A percentile compares a stretch with the other conserved stretches of the same genome.
phyloP scores from a whole-genome alignment of 2,329 filamentous ascomycete species.

The Colletotrichum abscissum region DNA sequence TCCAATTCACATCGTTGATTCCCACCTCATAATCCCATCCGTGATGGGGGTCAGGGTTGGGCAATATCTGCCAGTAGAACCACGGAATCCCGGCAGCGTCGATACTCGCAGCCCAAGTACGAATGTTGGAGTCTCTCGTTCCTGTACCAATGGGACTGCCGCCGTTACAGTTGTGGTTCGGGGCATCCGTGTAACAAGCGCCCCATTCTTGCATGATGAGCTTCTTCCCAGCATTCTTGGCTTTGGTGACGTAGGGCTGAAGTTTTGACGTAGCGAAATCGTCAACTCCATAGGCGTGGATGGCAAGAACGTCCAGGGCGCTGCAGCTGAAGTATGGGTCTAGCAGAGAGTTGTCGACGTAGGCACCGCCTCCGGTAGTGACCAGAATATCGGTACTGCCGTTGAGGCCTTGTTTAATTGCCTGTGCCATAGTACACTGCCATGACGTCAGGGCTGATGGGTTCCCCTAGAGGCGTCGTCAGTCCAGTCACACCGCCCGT shows the following conservation, averaged over 20 bases:
- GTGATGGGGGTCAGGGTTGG: constrained; percentile 44
- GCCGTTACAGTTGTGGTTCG: constrained; percentile 42
- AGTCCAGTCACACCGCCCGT: not conserved
- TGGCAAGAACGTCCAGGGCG: constrained; percentile 35
- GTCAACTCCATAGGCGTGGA: constrained; percentile 42
- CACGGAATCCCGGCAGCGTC: constrained; percentile 44
- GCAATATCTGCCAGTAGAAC: constrained; percentile 49
- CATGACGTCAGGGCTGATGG: constrained; percentile 33
- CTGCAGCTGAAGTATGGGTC: constrained; percentile 33
- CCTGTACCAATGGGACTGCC: constrained; percentile 22
- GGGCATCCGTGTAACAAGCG: constrained; percentile 42
- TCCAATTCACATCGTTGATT: constrained; percentile 23
- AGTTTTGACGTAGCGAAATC: constrained; percentile 27
- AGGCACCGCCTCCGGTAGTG: constrained; percentile 37
- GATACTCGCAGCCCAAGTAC: constrained; percentile 42
- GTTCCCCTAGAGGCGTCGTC: constrained; percentile 32
- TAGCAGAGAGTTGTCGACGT: constrained; percentile 36
- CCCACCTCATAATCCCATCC: constrained; percentile 48
- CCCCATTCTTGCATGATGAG: constrained; percentile 47
- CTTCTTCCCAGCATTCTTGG: constrained; percentile 42
- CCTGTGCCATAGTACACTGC: constrained; percentile 40
- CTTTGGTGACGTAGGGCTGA: constrained; percentile 40
- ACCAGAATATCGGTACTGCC: constrained; percentile 36
- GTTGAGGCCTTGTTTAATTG: constrained; percentile 38
- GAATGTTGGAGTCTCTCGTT: constrained; percentile 42